Conservation (phyloP, 225 moss, liverwort and hornwort species). For the Rhytidiadelphus loreus region DNA sequence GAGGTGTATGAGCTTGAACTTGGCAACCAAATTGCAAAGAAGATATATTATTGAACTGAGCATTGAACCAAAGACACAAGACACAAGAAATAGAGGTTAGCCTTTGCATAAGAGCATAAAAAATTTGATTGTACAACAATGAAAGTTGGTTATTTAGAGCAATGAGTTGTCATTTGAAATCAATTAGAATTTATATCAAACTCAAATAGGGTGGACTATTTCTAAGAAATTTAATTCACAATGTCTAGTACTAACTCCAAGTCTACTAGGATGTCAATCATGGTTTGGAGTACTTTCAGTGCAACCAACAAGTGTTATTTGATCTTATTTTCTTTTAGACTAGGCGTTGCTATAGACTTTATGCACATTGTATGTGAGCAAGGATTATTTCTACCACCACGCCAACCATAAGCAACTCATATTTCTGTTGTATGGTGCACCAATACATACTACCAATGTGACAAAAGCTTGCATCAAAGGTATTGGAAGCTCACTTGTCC, state of each 20-base stretch:
- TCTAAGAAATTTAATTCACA: background rate
- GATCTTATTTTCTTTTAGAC: background rate
- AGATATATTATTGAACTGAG: no score
- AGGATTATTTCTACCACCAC: background rate
- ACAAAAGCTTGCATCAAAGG: background rate
- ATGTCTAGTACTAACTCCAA: background rate
- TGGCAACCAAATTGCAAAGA: background rate
- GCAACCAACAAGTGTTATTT: background rate
- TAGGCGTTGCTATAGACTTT: background rate
- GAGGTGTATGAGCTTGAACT: background rate
- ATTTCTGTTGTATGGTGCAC: background rate
- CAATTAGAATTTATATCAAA: background rate
- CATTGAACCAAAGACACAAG: no score
- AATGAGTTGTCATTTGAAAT: background rate
- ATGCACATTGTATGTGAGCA: fast-evolving
- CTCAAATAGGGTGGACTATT: fast-evolving
- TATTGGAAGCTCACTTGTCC: no score
- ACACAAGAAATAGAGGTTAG: background rate
- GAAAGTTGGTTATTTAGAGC: background rate
- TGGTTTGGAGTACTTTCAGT: background rate
- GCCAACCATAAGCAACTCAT: background rate
- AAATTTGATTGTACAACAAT: background rate
- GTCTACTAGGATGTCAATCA: fast-evolving
- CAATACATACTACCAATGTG: background rate
- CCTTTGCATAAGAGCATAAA: fast-evolving